These are phyloP conservation scores for Dioscorea dumetorum DNA, from an alignment of 106 monocot genomes.

Conservation along the genomic window DNA sequence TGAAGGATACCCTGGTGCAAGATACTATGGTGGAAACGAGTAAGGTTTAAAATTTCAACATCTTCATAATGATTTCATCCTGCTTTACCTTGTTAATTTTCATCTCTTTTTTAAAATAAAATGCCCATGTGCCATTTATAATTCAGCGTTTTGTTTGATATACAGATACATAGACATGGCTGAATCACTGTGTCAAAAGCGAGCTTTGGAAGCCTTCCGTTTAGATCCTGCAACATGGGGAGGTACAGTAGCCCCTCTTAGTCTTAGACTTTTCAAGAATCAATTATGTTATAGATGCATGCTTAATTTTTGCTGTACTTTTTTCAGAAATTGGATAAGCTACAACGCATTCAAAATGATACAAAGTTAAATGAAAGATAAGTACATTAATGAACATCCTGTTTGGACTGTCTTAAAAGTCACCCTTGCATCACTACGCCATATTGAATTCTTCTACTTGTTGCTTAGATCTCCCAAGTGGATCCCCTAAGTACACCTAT, in stretches of 20 bases:
- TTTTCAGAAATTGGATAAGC: too few species aligned
- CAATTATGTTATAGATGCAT: too few species aligned
- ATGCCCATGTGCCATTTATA: neutral
- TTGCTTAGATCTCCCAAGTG: too few species aligned
- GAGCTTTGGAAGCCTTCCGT: slow-evolving; percentile 83
- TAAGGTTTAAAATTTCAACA: slow-evolving; percentile 21
- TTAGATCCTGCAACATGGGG: slow-evolving; percentile 95
- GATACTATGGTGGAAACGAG: slow-evolving; percentile 99
- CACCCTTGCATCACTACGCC: too few species aligned
- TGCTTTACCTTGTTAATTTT: neutral
- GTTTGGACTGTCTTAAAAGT: too few species aligned
- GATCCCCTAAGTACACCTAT: too few species aligned
- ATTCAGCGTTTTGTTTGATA: neutral
- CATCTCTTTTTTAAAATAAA: neutral
- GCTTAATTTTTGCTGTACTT: too few species aligned
- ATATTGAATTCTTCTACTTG: too few species aligned
- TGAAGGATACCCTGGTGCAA: slow-evolving; percentile 98
- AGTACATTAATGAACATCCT: too few species aligned
- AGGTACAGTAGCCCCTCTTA: slow-evolving; percentile 33
- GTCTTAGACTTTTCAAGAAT: too few species aligned
- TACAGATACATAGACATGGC: slow-evolving; percentile 97
- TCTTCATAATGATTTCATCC: neutral
- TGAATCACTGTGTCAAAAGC: slow-evolving; percentile 87
- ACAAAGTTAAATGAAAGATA: too few species aligned
- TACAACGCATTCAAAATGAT: too few species aligned